These are phyloP conservation scores for Calonectria pauciramosa DNA, from an alignment of 2,329 filamentous ascomycete genomes.

Conservation along the genomic window DNA sequence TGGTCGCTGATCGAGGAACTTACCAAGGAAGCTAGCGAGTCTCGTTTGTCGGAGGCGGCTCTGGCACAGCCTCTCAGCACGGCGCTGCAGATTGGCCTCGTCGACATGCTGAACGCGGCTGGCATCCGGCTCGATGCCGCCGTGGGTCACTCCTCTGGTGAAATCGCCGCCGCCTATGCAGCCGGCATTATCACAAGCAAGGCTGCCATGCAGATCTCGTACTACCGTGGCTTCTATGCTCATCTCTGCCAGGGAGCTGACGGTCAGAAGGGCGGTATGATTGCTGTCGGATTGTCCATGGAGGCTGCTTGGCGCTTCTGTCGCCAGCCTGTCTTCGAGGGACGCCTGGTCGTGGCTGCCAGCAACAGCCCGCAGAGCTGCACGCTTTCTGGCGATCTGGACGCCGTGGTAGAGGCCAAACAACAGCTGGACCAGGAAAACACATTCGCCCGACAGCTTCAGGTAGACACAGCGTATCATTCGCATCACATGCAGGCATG, in stretches of 20 bases:
- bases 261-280: conserved; percentile 34
- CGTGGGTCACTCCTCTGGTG: conserved; percentile 63
- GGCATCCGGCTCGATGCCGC: conserved; percentile 52
- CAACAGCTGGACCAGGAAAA: conserved; percentile 31
- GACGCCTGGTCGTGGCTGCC: conserved; percentile 42
- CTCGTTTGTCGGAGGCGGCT: conserved; percentile 40
- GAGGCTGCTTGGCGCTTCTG: conserved; percentile 34
- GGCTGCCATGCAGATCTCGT: conserved; percentile 43
- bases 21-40: conserved; percentile 23
- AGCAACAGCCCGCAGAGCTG: conserved; percentile 41
- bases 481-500: conserved; percentile 34
- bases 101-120: conserved; percentile 45
- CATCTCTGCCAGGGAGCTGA: conserved; percentile 17
- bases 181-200: conserved; percentile 54
- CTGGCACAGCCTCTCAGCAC: conserved; percentile 49
- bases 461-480: conserved; percentile 40
- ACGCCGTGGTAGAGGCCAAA: conserved; percentile 31
- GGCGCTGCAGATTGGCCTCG: conserved; percentile 45
- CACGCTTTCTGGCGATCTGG: conserved; percentile 39
- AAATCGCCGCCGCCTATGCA: conserved; percentile 65
- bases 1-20: conserved; percentile 47
- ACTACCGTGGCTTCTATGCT: conserved; percentile 31
- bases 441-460: conserved; percentile 32
- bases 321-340: conserved; percentile 31
- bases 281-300: conserved; percentile 37